Evolutionary conservation across 2,329 filamentous ascomycete species (phyloP).

Genomic region (Monilinia laxa): DNA sequence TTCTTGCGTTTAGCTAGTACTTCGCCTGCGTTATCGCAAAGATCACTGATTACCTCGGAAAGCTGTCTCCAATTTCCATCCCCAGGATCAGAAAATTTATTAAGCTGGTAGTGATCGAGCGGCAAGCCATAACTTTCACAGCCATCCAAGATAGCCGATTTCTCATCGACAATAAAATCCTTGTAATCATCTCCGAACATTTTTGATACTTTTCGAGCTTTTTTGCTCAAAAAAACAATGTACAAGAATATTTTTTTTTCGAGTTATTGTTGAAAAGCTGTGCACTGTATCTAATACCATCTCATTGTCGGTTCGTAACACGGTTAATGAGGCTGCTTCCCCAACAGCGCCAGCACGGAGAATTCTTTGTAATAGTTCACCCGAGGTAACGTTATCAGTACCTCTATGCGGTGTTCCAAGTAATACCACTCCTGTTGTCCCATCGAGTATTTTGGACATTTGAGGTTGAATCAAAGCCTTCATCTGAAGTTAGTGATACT

Average conservation of each 20-base stretch:
- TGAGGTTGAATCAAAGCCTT: conserved; percentile 13
- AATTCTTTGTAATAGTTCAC: conserved; percentile 4
- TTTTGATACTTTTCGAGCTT: conserved; percentile 10
- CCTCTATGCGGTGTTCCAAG: conserved; percentile 16
- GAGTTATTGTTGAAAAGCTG: background rate
- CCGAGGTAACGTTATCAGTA: conserved; percentile 2
- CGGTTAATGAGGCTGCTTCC: background rate
- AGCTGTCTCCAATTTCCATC: too few species aligned
- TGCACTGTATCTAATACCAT: conserved; percentile 9
- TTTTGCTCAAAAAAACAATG: conserved; percentile 16
- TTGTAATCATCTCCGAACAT: conserved; percentile 12
- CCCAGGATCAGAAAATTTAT: too few species aligned
- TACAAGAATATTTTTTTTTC: background rate
- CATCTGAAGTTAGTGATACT: conserved; percentile 2
- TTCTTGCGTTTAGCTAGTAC: too few species aligned
- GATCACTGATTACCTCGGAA: too few species aligned
- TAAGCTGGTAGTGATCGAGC: conserved; percentile 5
- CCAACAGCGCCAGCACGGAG: background rate
- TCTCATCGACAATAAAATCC: conserved; percentile 17
- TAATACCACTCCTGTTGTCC: conserved; percentile 10
- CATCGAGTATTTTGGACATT: conserved; percentile 17
- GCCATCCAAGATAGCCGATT: background rate
- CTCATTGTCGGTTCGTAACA: conserved; percentile 10
- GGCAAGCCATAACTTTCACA: background rate
- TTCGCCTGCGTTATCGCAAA: too few species aligned